Conservation (phyloP, 2,329 filamentous ascomycete genomes). For the Tricladium varicosporioides region DNA sequence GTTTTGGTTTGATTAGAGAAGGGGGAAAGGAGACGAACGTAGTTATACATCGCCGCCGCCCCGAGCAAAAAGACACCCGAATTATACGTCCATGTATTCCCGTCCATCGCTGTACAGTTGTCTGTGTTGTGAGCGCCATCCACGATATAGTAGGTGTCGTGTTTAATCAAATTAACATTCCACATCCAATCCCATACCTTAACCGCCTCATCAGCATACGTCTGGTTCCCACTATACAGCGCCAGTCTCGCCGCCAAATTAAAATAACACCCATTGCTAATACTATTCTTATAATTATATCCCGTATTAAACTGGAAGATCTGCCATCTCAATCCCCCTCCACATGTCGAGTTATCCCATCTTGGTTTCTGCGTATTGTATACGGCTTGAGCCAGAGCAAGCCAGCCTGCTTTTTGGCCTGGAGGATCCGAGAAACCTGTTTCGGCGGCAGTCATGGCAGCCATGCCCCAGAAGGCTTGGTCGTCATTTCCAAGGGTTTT, state of each 20-base stretch:
- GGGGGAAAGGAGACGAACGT: conserved; percentile 38
- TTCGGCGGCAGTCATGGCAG: conserved; percentile 69
- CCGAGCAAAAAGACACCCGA: conserved; percentile 65
- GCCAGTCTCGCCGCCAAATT: conserved; percentile 65
- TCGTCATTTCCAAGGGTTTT: conserved; percentile 64
- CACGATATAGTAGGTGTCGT: conserved; percentile 48
- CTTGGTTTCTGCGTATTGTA: conserved; percentile 74
- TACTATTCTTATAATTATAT: conserved; percentile 72
- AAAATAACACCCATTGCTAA: conserved; percentile 61
- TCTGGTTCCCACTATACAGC: conserved; percentile 71
- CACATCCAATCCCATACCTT: conserved; percentile 69
- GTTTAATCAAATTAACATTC: conserved; percentile 54
- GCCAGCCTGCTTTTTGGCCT: conserved; percentile 57
- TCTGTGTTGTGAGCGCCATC: conserved; percentile 57
- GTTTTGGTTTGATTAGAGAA: neutral
- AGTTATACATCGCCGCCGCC: conserved; percentile 44
- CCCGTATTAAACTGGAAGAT: conserved; percentile 80
- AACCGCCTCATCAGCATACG: conserved; percentile 77
- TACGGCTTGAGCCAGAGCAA: conserved; percentile 72
- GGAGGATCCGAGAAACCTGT: conserved; percentile 59
- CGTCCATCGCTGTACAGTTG: conserved; percentile 58
- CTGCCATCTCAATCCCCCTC: conserved; percentile 78
- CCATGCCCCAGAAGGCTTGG: conserved; percentile 70
- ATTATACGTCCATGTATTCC: conserved; percentile 69
- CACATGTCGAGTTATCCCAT: conserved; percentile 68